Evolutionary conservation across 2,329 filamentous ascomycete genomes (phyloP).

Genomic region (Gnomoniopsis smithogilvyi): DNA sequence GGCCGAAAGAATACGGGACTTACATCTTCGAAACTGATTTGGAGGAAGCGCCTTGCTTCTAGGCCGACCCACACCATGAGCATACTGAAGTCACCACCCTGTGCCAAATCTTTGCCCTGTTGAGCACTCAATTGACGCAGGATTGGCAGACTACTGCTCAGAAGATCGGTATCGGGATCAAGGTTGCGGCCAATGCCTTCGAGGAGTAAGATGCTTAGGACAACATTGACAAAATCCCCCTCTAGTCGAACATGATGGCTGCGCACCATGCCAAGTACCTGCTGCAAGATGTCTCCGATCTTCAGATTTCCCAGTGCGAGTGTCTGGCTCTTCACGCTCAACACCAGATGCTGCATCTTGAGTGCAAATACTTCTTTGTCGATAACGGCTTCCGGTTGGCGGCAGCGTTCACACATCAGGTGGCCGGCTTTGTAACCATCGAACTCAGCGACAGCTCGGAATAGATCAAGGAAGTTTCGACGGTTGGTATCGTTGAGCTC

Average conservation of each 20-base stretch:
- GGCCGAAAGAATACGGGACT: slow-evolving; percentile 31
- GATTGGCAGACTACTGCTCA: slow-evolving; percentile 84
- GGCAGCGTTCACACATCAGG: slow-evolving; percentile 93
- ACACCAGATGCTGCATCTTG: slow-evolving; percentile 94
- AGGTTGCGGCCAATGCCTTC: slow-evolving; percentile 90
- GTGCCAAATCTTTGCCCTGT: slow-evolving; percentile 66
- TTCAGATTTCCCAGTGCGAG: slow-evolving; percentile 92
- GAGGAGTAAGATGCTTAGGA: slow-evolving; percentile 87
- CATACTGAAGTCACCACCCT: slow-evolving; percentile 77
- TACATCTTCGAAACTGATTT: slow-evolving; percentile 85
- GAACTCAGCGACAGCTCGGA: slow-evolving; percentile 93
- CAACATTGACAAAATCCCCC: slow-evolving; percentile 97
- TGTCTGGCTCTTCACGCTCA: slow-evolving; percentile 85
- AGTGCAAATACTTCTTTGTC: slow-evolving; percentile 88
- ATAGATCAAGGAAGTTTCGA: slow-evolving; percentile 88
- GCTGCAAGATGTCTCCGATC: slow-evolving; percentile 90
- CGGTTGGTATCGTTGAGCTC: slow-evolving; percentile 86
- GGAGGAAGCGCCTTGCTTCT: slow-evolving; percentile 83
- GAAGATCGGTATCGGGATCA: slow-evolving; percentile 82
- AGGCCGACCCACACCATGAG: slow-evolving; percentile 87
- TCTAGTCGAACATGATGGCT: slow-evolving; percentile 90
- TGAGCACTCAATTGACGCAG: slow-evolving; percentile 81
- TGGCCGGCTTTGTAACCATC: slow-evolving; percentile 94
- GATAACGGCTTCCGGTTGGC: slow-evolving; percentile 85
- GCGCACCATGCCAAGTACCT: slow-evolving; percentile 89